Conservation (phyloP, 2,329 filamentous ascomycete species). For the Colletotrichum spaethianum region DNA sequence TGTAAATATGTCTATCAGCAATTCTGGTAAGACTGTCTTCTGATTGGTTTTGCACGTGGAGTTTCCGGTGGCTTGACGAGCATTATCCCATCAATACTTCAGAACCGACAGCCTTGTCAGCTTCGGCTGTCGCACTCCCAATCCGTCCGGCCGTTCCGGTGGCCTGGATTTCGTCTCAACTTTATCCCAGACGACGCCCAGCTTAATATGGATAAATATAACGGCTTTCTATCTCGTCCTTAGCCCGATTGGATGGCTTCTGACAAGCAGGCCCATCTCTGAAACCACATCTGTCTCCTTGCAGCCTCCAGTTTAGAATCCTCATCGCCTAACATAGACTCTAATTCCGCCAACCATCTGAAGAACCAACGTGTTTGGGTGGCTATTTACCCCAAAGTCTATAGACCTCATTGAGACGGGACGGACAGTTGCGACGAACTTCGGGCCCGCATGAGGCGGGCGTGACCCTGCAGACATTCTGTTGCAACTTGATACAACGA, state of each 20-base stretch:
- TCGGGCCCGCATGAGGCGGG: not conserved
- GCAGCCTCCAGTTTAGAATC: not conserved
- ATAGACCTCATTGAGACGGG: not conserved
- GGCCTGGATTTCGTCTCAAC: not conserved
- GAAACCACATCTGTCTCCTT: not conserved
- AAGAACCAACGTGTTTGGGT: not conserved
- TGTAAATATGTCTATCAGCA: not conserved
- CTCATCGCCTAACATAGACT: not conserved
- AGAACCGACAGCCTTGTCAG: not conserved
- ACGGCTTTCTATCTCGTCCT: not conserved
- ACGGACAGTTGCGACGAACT: not conserved
- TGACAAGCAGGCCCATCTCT: not conserved
- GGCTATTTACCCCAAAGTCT: not conserved
- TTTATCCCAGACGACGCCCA: not conserved
- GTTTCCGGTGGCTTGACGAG: not conserved
- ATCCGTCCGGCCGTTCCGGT: not conserved
- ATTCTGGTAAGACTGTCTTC: not conserved
- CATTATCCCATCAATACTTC: not conserved
- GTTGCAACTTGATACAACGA: constrained; percentile 1
- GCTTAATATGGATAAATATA: not conserved
- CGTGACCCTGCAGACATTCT: constrained; percentile 1
- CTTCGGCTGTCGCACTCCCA: not conserved
- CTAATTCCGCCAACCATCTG: not conserved
- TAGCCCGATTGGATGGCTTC: not conserved
- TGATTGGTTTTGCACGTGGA: not conserved